phyloP scores from a whole-genome alignment of 495 filamentous ascomycete species.

The Penicillium samsonianum region DNA sequence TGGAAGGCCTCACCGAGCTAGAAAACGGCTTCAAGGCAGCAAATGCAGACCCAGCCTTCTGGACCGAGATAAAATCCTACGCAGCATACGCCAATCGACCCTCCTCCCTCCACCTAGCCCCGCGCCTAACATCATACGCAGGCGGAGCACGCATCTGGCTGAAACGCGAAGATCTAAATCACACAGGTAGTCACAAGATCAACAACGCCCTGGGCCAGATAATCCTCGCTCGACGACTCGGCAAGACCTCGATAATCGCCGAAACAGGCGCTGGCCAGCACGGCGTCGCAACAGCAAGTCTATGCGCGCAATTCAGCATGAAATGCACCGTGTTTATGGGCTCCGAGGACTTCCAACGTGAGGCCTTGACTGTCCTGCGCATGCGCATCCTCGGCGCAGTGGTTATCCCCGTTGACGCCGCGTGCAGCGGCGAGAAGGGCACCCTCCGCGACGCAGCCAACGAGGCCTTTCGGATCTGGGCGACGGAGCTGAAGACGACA shows the following conservation, averaged over 20 bases:
- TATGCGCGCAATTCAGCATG: conserved; percentile 93
- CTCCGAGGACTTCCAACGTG: conserved; percentile 87
- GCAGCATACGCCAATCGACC: conserved; percentile 11
- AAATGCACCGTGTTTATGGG: conserved; percentile 96
- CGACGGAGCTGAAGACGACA: conserved; percentile 77
- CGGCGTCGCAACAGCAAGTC: conserved; percentile 90
- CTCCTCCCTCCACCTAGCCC: conserved; percentile 57
- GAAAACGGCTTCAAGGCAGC: conserved; percentile 9
- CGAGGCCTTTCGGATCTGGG: conserved; percentile 86
- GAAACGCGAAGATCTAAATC: conserved; percentile 91
- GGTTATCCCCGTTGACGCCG: conserved; percentile 67
- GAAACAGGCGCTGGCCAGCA: conserved; percentile 95
- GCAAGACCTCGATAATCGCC: conserved; percentile 91
- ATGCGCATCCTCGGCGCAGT: conserved; percentile 88
- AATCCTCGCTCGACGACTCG: conserved; percentile 75
- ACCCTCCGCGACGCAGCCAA: conserved; percentile 93
- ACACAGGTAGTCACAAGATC: conserved; percentile 86
- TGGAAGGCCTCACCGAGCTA: conserved; percentile 10
- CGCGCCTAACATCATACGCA: conserved; percentile 80
- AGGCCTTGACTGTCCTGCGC: conserved; percentile 91
- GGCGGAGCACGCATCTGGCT: conserved; percentile 94
- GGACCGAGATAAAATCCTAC: conserved; percentile 13
- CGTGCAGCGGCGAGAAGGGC: conserved; percentile 52
- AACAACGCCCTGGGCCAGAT: conserved; percentile 93
- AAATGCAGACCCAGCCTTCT: conserved; percentile 12